Conservation (phyloP, 2,329 filamentous ascomycete species). For the Cladobotryum mycophilum region DNA sequence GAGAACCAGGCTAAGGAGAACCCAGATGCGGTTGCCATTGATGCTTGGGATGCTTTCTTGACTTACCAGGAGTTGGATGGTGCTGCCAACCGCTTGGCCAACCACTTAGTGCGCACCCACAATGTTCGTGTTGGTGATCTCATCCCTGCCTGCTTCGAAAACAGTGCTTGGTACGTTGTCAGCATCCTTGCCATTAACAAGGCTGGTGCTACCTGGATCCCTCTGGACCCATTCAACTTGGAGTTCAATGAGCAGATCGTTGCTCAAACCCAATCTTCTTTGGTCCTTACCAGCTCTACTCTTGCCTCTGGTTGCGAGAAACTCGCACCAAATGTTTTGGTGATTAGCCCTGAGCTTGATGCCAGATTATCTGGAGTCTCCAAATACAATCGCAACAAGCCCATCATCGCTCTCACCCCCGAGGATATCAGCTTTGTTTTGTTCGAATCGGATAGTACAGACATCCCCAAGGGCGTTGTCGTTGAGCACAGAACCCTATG, state of each 20-base stretch:
- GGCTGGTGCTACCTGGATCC: background rate
- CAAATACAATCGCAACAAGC: too few species aligned
- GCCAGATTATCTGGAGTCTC: background rate
- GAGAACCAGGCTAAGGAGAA: conserved; percentile 2
- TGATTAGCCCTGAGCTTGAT: background rate
- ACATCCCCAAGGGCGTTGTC: conserved; percentile 3
- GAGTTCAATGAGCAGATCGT: conserved; percentile 8
- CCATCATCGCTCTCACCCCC: background rate
- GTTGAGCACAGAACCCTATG: conserved; percentile 10
- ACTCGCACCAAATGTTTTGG: background rate
- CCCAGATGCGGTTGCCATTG: conserved; percentile 4
- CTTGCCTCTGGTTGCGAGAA: background rate
- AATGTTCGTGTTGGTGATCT: conserved; percentile 13
- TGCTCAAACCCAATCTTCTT: conserved; percentile 1
- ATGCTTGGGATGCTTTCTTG: conserved; percentile 21
- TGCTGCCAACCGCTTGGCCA: conserved; percentile 10
- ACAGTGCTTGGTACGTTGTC: conserved; percentile 15
- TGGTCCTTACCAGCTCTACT: conserved; percentile 1
- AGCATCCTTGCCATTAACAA: conserved; percentile 14
- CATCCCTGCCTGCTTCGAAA: conserved; percentile 11
- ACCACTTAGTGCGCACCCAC: conserved; percentile 3
- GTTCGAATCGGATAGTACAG: conserved; percentile 1
- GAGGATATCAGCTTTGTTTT: background rate
- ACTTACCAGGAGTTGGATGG: conserved; percentile 31
- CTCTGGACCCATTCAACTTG: background rate